Conservation (phyloP, 1,284 basidiomycete genomes). For the Phylloboletellus chloephorus region DNA sequence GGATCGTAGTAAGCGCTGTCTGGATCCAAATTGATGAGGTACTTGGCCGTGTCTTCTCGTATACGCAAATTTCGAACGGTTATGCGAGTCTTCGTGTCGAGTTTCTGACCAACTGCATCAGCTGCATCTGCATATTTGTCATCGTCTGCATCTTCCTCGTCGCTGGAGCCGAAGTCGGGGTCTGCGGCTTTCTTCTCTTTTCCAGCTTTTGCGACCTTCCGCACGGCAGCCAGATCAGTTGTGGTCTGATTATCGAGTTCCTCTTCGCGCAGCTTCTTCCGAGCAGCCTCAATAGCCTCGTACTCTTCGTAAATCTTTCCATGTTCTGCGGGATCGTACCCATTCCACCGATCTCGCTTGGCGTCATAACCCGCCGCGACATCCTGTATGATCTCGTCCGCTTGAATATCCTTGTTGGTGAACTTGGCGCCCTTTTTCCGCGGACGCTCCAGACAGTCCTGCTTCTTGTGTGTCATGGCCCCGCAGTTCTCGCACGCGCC, state of each 20-base stretch:
- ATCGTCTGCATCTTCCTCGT: constrained; percentile 91
- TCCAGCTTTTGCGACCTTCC: constrained; percentile 81
- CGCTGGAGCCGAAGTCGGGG: constrained; percentile 93
- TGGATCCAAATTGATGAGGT: constrained; percentile 94
- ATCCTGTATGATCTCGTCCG: constrained; percentile 87
- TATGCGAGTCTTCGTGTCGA: constrained; percentile 97
- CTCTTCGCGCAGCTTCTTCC: constrained; percentile 88
- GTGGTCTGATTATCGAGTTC: constrained; percentile 96
- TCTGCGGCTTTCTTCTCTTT: constrained; percentile 62
- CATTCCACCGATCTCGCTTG: constrained; percentile 98
- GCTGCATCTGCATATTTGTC: constrained; percentile 97
- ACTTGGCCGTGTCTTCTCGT: constrained; percentile 98
- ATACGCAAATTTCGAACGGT: constrained; percentile 98
- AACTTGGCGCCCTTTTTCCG: constrained; percentile 95
- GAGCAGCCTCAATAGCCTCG: constrained; percentile 85
- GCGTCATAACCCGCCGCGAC: constrained; percentile 84
- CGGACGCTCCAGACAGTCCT: constrained; percentile 94
- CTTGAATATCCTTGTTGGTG: constrained; percentile 84
- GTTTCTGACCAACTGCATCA: constrained; percentile 95
- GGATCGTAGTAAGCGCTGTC: constrained; percentile 98
- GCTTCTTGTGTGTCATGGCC: constrained; percentile 87
- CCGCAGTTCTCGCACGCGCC: constrained; percentile 99
- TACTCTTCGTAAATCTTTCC: constrained; percentile 90
- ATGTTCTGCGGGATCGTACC: constrained; percentile 89
- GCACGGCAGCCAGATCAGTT: constrained; percentile 77